Evolutionary conservation across 2,329 filamentous ascomycete genomes (phyloP), one percentile per base, ranked within the genome.

Genomic region (Scedosporium boydii): DNA sequence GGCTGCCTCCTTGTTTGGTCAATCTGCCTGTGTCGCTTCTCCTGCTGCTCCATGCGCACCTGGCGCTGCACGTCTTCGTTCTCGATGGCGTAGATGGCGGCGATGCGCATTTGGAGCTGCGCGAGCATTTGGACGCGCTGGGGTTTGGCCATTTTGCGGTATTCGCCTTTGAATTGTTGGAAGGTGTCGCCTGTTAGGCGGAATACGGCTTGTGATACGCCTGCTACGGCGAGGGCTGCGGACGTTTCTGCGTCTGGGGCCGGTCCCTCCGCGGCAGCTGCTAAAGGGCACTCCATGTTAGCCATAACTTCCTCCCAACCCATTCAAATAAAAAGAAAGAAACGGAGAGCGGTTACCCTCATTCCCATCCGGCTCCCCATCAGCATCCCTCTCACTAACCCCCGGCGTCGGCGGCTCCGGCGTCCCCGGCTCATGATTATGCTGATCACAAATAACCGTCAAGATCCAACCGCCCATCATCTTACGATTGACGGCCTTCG

Each of bases 381-480:
- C 68, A 41, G 72, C 75, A 38, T 76, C 75, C 29, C 69, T 70
- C 48, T 74, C 75, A 38, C 63, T 72, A 2, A 64, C 65, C 26
- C 69, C 69, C 38, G 74, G 73, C 0, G 73, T 74, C 4, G 74
- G 74, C 27, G 75, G 75, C 62, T 78, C 76, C 29, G 76, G 76
- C 7, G 76, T 78, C 18, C 76, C 73, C 1, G 76, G 74, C 64
- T 77, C 75, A 64, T 78, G 76, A 64, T 78, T 78, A 65, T 78
- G 76, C 65, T 76, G 71, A 63, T 78, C 73, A 66, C 76, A 78
- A 53, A 72, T 73, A 46, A 78, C 71, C 2, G 76, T 78, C 65
- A 78, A 65, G n/a, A 77, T 73, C 76, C 76, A 78, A 44, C 75
- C 76, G 4, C 76, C 75, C 62, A 76, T 70, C 10, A 73, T 71